Evolutionary conservation across 1,139 yeast species (phyloP).

Genomic region (Yamadazyma siamensis): DNA sequence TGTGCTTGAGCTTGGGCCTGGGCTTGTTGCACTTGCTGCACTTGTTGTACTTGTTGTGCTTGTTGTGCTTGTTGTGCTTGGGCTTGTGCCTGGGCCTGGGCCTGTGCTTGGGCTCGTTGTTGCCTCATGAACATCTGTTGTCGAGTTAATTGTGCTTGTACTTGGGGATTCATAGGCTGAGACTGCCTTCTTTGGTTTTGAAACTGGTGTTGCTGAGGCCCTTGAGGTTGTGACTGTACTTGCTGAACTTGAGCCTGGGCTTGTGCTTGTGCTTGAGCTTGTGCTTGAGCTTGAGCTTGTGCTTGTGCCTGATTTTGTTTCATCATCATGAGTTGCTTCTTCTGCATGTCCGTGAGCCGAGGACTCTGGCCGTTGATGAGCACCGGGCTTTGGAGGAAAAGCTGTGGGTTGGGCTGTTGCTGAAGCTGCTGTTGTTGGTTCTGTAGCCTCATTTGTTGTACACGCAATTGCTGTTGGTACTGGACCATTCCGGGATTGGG

Average conservation of each 20-base stretch:
- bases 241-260: conserved; percentile 8
- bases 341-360: conserved; percentile 13
- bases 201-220: conserved; percentile 1
- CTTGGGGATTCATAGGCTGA: conserved; percentile 3
- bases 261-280: conserved; percentile 8
- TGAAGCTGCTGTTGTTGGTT: conserved; percentile 21
- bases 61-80: conserved; percentile 9
- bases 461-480: conserved; percentile 19
- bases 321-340: conserved; percentile 25
- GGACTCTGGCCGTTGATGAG: conserved; percentile 14
- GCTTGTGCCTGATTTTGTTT: conserved; percentile 17
- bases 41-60: conserved; percentile 9
- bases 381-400: conserved; percentile 16
- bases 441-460: conserved; percentile 26
- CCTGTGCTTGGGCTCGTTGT: conserved; percentile 12
- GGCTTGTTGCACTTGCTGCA: neutral
- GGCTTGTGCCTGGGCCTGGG: conserved; percentile 6
- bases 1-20: too few species aligned
- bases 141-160: conserved; percentile 8
- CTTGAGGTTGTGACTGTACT: conserved; percentile 4
- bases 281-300: conserved; percentile 8
- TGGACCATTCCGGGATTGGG: conserved; percentile 14
- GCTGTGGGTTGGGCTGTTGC: conserved; percentile 13
- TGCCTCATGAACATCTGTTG: neutral
- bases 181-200: conserved; percentile 1